Base-by-base conservation (phyloP, 1,284 basidiomycete species). In the Fomitopsis pinicola region DNA sequence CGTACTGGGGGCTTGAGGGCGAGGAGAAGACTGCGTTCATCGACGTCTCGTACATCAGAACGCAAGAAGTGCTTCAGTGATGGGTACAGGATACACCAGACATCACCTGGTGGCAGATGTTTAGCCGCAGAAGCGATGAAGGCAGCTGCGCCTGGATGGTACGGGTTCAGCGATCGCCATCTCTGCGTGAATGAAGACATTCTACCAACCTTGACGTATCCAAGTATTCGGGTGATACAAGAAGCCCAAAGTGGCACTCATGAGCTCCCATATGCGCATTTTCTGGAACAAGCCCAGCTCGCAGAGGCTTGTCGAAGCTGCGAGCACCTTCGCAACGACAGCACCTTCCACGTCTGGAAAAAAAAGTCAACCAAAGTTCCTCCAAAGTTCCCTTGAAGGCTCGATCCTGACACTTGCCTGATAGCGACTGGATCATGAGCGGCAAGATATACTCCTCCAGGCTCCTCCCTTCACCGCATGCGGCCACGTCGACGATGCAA, bases 31-130 rank as follows among this genome's bases (percentile, higher is more conserved):
- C 84, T 87, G 59, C 82, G 80, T 64, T 93, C 92, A 55, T 91
- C 85, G 46, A 98, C 84, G 1, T 83, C 80, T 7, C 81, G 82
- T n/a, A 98, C 79, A 68, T 99, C 97, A 1, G 89, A 92, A 52
- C 89, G 89, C 46, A 99, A 78, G 60, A 96, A 86, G 63, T 94
- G 89, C 42, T 94, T 85, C 42, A 99, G 75, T 0, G 91, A 91
- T 0, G 97, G 96, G 69, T 99, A 99, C 2, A 98, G 75, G 48
- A 98, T 94, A 69, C 95, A 97, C 97, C 97, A 99, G 10, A 94
- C 87, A 70, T 99, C 97, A 48, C 92, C 93, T 1, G 80, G 74
- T 0, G 91, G 89, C 8, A 97, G 81, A 63, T 89, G 87, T 53
- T 88, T 86, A 1, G 92, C 89, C 7, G 92, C 88, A 1, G 92